Percentiles rank a stretch among this genome's conserved stretches.
Evolutionary conservation across 768 basidiomycete genomes (phyloP).

Genomic region (Leucocoprinus leucothites): DNA sequence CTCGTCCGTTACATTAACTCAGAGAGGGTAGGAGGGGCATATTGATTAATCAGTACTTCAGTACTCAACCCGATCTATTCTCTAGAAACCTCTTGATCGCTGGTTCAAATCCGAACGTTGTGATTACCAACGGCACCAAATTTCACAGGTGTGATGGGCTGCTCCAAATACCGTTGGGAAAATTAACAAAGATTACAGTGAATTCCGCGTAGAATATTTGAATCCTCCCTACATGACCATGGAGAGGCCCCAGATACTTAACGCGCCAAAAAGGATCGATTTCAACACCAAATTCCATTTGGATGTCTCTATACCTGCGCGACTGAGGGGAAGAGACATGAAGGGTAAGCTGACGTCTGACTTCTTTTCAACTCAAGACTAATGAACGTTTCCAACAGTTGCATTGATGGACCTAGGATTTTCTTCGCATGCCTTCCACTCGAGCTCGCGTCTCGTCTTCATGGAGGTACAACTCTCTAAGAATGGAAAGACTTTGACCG

Average conservation of each 20-base stretch:
- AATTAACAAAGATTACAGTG: constrained; percentile 16
- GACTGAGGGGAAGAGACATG: constrained; percentile 23
- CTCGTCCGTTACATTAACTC: constrained; percentile 53
- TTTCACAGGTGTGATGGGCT: constrained; percentile 19
- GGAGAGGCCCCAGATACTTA: constrained; percentile 29
- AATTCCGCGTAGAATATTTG: constrained; percentile 41
- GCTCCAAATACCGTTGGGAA: neutral
- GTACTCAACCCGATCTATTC: constrained; percentile 10
- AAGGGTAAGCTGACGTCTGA: constrained; percentile 22
- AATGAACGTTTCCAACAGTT: constrained; percentile 19
- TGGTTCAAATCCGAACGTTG: constrained; percentile 45
- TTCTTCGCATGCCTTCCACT: constrained; percentile 39
- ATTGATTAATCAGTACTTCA: constrained; percentile 15
- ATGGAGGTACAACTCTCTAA: constrained; percentile 30
- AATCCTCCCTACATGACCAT: constrained; percentile 40
- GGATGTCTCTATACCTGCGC: constrained; percentile 26
- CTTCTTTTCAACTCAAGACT: neutral
- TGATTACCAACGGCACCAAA: constrained; percentile 23
- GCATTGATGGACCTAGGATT: constrained; percentile 40
- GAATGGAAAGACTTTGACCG: constrained; percentile 29
- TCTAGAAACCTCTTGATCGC: constrained; percentile 30
- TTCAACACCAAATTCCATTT: constrained; percentile 35
- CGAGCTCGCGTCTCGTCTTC: constrained; percentile 35
- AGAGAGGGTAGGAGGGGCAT: constrained; percentile 40
- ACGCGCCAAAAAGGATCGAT: constrained; percentile 32